Evolutionary conservation across 371 early-diverging fungal species (phyloP).

Genomic region (Apophysomyces sp.): DNA sequence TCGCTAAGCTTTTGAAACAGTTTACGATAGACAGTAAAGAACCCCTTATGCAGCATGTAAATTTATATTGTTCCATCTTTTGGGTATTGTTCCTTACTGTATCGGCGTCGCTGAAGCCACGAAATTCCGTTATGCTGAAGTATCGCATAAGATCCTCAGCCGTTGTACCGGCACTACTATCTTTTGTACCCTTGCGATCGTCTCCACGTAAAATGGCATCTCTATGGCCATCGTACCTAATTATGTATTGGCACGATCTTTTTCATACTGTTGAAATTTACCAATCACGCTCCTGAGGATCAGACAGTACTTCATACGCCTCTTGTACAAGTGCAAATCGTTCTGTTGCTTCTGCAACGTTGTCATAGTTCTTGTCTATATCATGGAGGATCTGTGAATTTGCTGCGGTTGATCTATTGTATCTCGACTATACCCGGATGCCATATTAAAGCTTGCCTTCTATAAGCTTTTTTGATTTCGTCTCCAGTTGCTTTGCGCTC

Average conservation of each 20-base stretch:
- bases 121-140: slow-evolving; percentile 64
- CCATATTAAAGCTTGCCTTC: slow-evolving; percentile 81
- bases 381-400: background rate
- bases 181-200: slow-evolving; percentile 29
- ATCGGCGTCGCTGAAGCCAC: slow-evolving; percentile 65
- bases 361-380: slow-evolving; percentile 84
- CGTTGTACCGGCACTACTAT: slow-evolving; percentile 53
- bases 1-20: slow-evolving; percentile 76
- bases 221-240: slow-evolving; percentile 79
- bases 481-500: slow-evolving; percentile 66
- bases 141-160: slow-evolving; percentile 69
- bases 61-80: background rate
- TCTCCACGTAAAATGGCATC: slow-evolving; percentile 81
- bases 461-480: slow-evolving; percentile 91
- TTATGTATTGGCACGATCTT: background rate
- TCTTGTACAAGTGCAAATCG: slow-evolving; percentile 85
- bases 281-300: slow-evolving; percentile 92
- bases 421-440: slow-evolving; percentile 73
- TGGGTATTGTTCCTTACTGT: slow-evolving; percentile 26
- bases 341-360: slow-evolving; percentile 81
- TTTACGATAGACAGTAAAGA: slow-evolving; percentile 77
- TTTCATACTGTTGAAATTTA: slow-evolving; percentile 21
- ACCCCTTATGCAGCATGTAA: slow-evolving; percentile 48
- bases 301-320: slow-evolving; percentile 88
- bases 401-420: background rate